Base-by-base conservation (phyloP, 208 protist genomes). In the Leptomonas pyrrhocoris region DNA sequence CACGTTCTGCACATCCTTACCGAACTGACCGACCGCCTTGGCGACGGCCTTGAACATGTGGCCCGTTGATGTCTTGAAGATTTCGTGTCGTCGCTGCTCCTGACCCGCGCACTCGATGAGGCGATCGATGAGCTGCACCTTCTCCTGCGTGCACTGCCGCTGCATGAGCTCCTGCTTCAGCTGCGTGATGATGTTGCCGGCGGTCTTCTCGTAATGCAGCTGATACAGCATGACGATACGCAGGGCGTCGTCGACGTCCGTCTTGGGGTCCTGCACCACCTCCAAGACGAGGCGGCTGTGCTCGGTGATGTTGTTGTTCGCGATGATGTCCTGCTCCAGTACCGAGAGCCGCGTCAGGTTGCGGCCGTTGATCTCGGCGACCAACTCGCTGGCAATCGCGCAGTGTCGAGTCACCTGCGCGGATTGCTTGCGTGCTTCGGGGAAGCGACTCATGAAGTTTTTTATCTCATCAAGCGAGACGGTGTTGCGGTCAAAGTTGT, bases 1-100 rank as follows among this genome's bases (percentile, higher is more conserved):
- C 7, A 99, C 94, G 58, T 99, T 99, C 68, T 98, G 85, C 27
- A 99, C 89, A 64, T 97, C 85, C 68, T 92, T 92, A 48, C 88
- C 86, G 53, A 96, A 92, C 65, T 87, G 82, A 56, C 92, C 74
- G 50, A 96, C 82, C 30, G 92, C 64, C 72, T 90, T 94, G 38
- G 80, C 86, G 38, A 93, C 83, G 15, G 87, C 68, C 64, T 93
- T 92, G 55, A 95, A 79, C 48, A 95, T 83, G 73, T 83, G 82
- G 2, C 86, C 90, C 25, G 90, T 90, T 1, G 85, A 90, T 27
- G 75, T 66, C 38, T 78, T 74, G 73, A 93, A 95, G 31, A 95
- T 74, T 40, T 93, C 86, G 68, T 94, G 88, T 25, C 77, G 40
- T n/a, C 90, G 85, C 46, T 77, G 74, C 23, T 90, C 79, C 63